Base-by-base conservation (phyloP, 495 filamentous ascomycete species). In the Aspergillus conjunctus region DNA sequence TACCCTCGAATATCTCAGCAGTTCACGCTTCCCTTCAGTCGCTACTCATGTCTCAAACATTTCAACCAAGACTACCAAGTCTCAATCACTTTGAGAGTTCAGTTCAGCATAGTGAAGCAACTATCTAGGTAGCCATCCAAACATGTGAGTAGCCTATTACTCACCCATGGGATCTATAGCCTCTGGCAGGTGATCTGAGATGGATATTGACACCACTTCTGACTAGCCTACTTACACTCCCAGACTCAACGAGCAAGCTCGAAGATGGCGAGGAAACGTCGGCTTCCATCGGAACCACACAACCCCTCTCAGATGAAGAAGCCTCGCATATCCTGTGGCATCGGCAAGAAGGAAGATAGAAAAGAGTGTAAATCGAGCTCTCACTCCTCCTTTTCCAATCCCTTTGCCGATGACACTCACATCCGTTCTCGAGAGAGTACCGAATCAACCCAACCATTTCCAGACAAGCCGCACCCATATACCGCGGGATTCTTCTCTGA, bases 401-500 rank as follows among this genome's bases (percentile, higher is more conserved):
- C 37, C 37, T 41, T 41, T n/a, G 12, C 37, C 11, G 37, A 41
- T 41, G 37, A 22, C 1, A 51, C 48, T 20, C 14, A 51, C 48
- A 26, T 51, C 18, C 12, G 15, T 31, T 41, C 37, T 3, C 5
- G 15, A 41, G 11, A 1, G 37, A 61, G 18, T 44, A 33, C 14
- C 31, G n/a, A 49, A 12, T 44, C 33, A 30, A 57, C 20, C 17
- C 10, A 39, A 12, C 21, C 51, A 9, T 4, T 26, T 22, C 15
- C 30, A 4, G 26, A 60, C 17, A 41, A 51, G 18, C 4, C 21
- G 6, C 32, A 21, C 48, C 51, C 58, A 8, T 66, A 59, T 22
- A 68, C 61, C 1, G 56, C 58, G 51, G 17, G 51, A 9, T 68
- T 72, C 52, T 72, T 72, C 30, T 34, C 46, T 8, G 57, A 64